phyloP scores from a whole-genome alignment of 495 filamentous ascomycete species.

The Xylona heveae region DNA sequence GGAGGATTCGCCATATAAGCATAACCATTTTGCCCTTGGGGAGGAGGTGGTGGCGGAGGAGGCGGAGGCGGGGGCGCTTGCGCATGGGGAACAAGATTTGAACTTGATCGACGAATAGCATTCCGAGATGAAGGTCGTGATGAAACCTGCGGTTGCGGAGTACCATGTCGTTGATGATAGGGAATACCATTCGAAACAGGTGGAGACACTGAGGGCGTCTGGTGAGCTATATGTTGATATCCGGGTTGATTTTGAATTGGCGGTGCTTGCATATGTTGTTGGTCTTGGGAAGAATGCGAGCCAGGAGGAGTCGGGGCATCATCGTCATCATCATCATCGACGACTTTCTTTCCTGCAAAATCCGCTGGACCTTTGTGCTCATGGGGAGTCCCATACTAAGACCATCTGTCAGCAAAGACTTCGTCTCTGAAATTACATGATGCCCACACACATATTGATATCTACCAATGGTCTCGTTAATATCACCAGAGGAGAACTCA shows the following conservation, averaged over 20 bases:
- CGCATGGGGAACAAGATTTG: conserved; percentile 43
- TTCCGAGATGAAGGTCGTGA: conserved; percentile 73
- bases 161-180: conserved; percentile 51
- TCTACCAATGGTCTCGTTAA: conserved; percentile 66
- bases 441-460: conserved; percentile 63
- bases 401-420: conserved; percentile 6
- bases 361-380: conserved; percentile 93
- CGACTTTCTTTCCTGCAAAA: conserved; percentile 66
- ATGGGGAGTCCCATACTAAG: conserved; percentile 72
- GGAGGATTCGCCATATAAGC: conserved; percentile 70
- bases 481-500: conserved; percentile 87
- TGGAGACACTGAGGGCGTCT: conserved; percentile 71
- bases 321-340: conserved; percentile 80
- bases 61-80: conserved; percentile 36
- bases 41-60: no score
- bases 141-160: conserved; percentile 52
- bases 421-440: conserved; percentile 4
- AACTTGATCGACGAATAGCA: conserved; percentile 51
- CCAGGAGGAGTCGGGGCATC: conserved; percentile 41
- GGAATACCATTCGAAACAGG: conserved; percentile 60
- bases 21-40: no score
- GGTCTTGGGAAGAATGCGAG: conserved; percentile 31
- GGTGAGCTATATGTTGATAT: conserved; percentile 61
- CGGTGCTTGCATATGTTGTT: conserved; percentile 43
- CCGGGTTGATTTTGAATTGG: conserved; percentile 55